Conservation (phyloP, 805 yeast species). For the Starmerella tilneyi region DNA sequence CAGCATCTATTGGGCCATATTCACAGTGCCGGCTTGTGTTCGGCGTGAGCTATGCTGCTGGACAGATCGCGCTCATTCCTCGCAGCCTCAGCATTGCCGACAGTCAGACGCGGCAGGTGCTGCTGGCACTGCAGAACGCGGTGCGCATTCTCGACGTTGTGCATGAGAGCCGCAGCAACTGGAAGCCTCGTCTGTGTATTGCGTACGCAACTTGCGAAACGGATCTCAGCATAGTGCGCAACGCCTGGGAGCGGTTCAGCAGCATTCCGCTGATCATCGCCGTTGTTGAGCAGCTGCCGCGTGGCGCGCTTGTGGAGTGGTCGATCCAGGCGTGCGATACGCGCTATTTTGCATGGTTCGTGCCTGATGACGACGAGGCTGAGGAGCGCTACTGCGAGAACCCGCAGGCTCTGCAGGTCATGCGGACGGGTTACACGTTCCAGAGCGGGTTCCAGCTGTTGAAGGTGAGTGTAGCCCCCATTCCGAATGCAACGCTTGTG, state of each 20-base stretch:
- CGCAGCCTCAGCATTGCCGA: conserved; percentile 45
- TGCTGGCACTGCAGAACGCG: conserved; percentile 66
- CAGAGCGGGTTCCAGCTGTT: conserved; percentile 18
- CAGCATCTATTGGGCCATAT: conserved; percentile 95
- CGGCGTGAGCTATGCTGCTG: conserved; percentile 59
- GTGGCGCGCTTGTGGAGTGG: conserved; percentile 29
- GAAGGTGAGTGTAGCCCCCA: background rate
- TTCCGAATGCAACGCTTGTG: background rate
- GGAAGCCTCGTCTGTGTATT: conserved; percentile 37
- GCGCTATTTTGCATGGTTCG: conserved; percentile 17
- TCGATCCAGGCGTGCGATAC: conserved; percentile 21
- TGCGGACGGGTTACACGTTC: background rate
- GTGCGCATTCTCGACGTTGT: conserved; percentile 50
- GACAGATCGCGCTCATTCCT: conserved; percentile 85
- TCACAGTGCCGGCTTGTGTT: conserved; percentile 63
- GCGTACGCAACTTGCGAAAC: conserved; percentile 43
- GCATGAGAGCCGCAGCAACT: conserved; percentile 31
- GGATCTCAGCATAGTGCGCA: conserved; percentile 4
- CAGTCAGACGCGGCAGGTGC: conserved; percentile 33
- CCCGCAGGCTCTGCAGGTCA: conserved; percentile 11
- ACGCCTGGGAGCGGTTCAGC: conserved; percentile 14
- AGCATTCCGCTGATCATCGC: conserved; percentile 22
- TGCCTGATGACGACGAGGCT: conserved; percentile 23
- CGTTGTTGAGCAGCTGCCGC: conserved; percentile 26
- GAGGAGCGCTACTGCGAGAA: conserved; percentile 19